phyloP scores from a whole-genome alignment of 1,139 yeast genomes.

The Hemisphaericaspora xylofermentans region DNA sequence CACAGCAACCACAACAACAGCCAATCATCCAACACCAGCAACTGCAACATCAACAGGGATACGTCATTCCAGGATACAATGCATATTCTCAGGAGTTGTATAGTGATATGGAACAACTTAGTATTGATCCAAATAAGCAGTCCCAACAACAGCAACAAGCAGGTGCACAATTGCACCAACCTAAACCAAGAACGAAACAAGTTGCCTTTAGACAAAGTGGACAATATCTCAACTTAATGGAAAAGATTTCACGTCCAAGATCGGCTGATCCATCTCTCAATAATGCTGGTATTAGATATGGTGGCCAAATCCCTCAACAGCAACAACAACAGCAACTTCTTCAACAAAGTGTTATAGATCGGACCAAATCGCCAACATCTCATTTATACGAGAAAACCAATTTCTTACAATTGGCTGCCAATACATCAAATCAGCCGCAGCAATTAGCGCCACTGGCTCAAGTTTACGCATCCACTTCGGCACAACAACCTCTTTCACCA shows the following conservation, averaged over 20 bases:
- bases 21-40: constrained; percentile 13
- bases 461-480: not conserved
- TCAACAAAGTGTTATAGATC: constrained; percentile 26
- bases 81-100: constrained; percentile 20
- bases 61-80: constrained; percentile 10
- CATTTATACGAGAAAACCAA: constrained; percentile 47
- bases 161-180: constrained; percentile 33
- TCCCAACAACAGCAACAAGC: constrained; percentile 13
- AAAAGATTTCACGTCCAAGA: constrained; percentile 38
- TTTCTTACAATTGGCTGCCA: constrained; percentile 46
- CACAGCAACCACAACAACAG: constrained; percentile 6
- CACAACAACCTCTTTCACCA: not conserved
- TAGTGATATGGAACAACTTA: constrained; percentile 32
- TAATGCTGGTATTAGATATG: constrained; percentile 9
- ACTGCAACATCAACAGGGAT: constrained; percentile 13
- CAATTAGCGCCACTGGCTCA: not conserved
- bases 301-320: constrained; percentile 10
- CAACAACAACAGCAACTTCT: constrained; percentile 18
- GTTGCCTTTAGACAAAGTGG: constrained; percentile 18
- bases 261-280: constrained; percentile 40
- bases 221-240: constrained; percentile 30
- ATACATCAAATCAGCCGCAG: constrained; percentile 18
- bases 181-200: constrained; percentile 31
- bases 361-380: constrained; percentile 45
- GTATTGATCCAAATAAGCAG: constrained; percentile 20